Conservation (phyloP, 345 rosid genomes). For the Leavenworthia alabamica region DNA sequence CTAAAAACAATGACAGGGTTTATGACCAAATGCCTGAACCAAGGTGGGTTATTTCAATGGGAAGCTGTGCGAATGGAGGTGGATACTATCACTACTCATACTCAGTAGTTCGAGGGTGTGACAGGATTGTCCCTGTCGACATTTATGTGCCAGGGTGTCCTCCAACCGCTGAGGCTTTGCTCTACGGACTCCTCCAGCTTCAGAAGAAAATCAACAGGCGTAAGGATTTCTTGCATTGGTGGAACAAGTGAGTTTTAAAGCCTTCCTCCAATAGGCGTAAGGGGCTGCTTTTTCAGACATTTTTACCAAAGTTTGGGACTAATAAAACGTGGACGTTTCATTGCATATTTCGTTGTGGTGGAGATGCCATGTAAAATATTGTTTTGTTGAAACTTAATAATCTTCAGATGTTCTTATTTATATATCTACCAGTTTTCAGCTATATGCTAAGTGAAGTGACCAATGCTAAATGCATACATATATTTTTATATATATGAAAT, state of each 20-base stretch:
- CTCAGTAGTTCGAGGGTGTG: conserved; percentile 94
- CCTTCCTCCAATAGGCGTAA: neutral
- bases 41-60: conserved; percentile 98
- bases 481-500: neutral
- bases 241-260: conserved; percentile 49
- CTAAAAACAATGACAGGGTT: conserved; percentile 53
- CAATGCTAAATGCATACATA: neutral
- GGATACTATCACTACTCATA: conserved; percentile 98
- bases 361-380: conserved; percentile 28
- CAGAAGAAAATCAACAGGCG: conserved; percentile 98
- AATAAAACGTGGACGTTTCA: conserved; percentile 28
- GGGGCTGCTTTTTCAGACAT: conserved; percentile 7
- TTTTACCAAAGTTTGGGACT: conserved; percentile 7
- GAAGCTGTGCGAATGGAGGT: conserved; percentile 98
- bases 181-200: conserved; percentile 87
- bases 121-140: conserved; percentile 95
- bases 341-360: conserved; percentile 26
- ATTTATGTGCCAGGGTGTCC: conserved; percentile 98
- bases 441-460: neutral
- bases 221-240: conserved; percentile 92
- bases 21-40: conserved; percentile 99
- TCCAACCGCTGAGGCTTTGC: conserved; percentile 94
- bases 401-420: neutral
- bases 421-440: conserved; percentile 5
- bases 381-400: conserved; percentile 10